A percentile compares a stretch with the other conserved stretches of the same genome.
Conservation (phyloP, 495 filamentous ascomycete species). For the Penicillium goetzii region DNA sequence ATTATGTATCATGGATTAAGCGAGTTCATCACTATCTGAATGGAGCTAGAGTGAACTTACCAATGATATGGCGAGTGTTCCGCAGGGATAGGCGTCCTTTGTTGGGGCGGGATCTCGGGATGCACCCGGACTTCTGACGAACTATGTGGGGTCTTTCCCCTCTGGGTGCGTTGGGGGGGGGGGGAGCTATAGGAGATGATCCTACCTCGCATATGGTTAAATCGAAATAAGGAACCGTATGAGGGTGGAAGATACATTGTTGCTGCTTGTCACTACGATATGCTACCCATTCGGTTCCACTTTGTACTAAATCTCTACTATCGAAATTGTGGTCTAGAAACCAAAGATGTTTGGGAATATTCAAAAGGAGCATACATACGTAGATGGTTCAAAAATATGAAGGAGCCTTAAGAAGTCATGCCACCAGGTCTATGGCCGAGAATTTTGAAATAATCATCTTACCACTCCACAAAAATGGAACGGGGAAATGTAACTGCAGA, state of each 20-base stretch:
- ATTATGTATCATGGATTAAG: neutral
- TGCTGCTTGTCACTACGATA: neutral
- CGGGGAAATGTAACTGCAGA: neutral
- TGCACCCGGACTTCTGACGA: neutral
- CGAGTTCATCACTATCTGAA: neutral
- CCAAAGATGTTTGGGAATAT: too few relatives aligned
- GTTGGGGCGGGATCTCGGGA: conserved; percentile 1
- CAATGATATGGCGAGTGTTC: neutral
- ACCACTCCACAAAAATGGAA: neutral
- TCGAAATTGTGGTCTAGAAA: too few relatives aligned
- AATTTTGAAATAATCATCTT: neutral
- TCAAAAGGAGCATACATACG: too few relatives aligned
- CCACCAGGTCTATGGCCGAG: neutral
- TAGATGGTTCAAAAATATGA: neutral
- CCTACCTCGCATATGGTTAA: neutral
- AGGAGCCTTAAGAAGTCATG: neutral
- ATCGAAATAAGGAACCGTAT: neutral
- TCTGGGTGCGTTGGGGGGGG: neutral
- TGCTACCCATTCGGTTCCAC: too few relatives aligned
- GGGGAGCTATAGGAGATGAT: neutral
- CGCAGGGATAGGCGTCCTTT: neutral
- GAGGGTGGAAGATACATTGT: neutral
- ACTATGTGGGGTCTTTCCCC: neutral
- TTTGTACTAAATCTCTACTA: neutral
- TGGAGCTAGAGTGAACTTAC: neutral